These are phyloP conservation scores for Cladosporium halotolerans DNA, from an alignment of 2,329 filamentous ascomycete species.

Conservation along the genomic window DNA sequence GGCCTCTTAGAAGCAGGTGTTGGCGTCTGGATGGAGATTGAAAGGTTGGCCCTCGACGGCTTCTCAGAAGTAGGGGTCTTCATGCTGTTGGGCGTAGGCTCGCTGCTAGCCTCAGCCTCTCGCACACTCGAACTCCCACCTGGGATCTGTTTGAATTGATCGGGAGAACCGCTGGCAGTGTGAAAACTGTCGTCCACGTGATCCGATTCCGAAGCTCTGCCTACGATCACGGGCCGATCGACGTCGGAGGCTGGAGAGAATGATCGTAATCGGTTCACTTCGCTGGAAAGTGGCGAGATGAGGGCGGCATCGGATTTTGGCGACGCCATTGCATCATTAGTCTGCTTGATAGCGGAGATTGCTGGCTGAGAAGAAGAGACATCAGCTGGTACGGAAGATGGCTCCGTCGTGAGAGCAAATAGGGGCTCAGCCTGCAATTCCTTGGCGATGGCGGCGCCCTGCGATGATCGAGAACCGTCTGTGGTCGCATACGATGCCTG, in stretches of 20 bases:
- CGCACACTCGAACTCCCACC: no score
- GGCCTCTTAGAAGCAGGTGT: background rate
- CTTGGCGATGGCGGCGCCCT: no score
- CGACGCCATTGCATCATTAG: no score
- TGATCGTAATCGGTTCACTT: no score
- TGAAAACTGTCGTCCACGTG: conserved; percentile 29
- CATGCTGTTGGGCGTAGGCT: background rate
- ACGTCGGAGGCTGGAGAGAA: no score
- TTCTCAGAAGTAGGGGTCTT: background rate
- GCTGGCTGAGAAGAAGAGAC: background rate
- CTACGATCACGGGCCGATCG: background rate
- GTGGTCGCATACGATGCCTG: no score
- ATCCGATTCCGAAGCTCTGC: conserved; percentile 16
- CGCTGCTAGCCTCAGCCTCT: no score
- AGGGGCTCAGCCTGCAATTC: no score
- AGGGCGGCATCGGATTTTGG: no score
- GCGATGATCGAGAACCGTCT: no score
- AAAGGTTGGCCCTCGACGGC: background rate
- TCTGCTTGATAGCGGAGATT: background rate
- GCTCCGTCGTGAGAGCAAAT: no score
- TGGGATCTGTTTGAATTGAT: conserved; percentile 5
- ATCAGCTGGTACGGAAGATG: no score
- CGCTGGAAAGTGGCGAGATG: background rate
- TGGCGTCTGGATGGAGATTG: background rate
- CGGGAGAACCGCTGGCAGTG: conserved; percentile 24